Conservation (phyloP, 2,329 filamentous ascomycete genomes). For the Beauveria sp. region DNA sequence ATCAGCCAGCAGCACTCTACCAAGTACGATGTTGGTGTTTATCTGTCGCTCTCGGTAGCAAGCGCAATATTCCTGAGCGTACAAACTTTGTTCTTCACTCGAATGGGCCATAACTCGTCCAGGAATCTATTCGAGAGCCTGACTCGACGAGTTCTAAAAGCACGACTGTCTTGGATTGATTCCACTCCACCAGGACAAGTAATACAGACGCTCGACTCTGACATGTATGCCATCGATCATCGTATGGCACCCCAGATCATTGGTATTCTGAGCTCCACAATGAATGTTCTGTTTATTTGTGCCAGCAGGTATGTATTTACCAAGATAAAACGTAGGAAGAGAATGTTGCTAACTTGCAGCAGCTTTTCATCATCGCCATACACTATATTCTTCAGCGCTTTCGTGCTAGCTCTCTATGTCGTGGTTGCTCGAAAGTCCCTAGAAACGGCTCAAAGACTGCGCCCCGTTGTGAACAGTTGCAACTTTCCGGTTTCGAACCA, state of each 20-base stretch:
- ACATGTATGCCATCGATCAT: constrained; percentile 12
- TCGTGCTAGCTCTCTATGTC: not conserved
- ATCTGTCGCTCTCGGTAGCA: constrained; percentile 4
- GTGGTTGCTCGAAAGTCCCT: not conserved
- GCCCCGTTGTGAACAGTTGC: not conserved
- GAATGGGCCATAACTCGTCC: constrained; percentile 3
- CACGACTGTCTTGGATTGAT: constrained; percentile 8
- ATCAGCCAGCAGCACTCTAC: not conserved
- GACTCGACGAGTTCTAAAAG: not conserved
- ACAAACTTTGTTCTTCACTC: constrained; percentile 1
- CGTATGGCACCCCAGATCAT: constrained; percentile 6
- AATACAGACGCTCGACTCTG: constrained; percentile 1
- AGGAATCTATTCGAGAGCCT: constrained; percentile 5
- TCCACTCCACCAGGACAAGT: constrained; percentile 6
- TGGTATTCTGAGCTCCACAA: not conserved
- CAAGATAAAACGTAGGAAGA: not conserved
- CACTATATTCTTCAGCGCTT: not conserved
- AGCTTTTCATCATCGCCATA: constrained; percentile 3
- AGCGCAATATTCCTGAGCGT: not conserved
- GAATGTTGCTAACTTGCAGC: not conserved
- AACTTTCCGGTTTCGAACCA: constrained; percentile 6
- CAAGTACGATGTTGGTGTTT: not conserved
- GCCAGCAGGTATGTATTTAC: not conserved
- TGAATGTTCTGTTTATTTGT: constrained; percentile 28
- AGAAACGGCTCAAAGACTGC: not conserved